Evolutionary conservation across 805 yeast genomes (phyloP), one percentile per base, ranked within the genome.

Genomic region (Lipomyces chichibuensis): DNA sequence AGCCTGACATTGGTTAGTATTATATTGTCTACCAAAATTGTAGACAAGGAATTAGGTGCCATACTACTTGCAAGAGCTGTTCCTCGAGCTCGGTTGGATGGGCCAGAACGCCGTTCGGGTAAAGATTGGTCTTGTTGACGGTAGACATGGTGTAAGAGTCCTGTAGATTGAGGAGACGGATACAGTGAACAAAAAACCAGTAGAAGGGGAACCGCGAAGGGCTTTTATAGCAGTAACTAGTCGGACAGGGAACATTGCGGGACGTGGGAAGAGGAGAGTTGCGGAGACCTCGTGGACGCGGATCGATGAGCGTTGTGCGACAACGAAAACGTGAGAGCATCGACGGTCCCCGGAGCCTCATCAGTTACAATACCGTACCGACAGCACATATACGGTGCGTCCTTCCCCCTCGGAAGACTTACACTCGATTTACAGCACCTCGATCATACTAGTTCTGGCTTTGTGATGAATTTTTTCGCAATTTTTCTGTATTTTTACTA

Each of bases 61-160:
- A 39, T 63, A 68, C 71, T 59, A 71, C 72, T 65, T 78, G 75
- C 73, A 75, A 75, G 64, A 80, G 78, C 60, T 76, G 77, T 64
- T 78, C 77, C 72, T 81, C 83, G 65, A 81, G 75, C 67, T 78
- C 80, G 59, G 81, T 77, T 70, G 79, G 79, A 11, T 43, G 49
- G 46, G 82, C 80, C 72, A 76, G 78, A 62, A 81, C 80, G 69
- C 83, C 83, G 63, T 73, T 66, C 29, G 83, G 83, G 73, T 80
- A 81, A 53, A 80, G 74, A 39, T 78, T 75, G 20, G 83, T 80
- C 64, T 76, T 75, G 73, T 80, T 80, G 64, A 80, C 81, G 79
- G 59, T 51, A 11, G 70, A 25, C 63, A 53, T 55, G n/a, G 60
- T 62, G 25, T 55, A 43, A n/a, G 23, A 23, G 39, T 13, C 29